Percentiles rank a stretch among this genome's conserved stretches.
phyloP scores from a whole-genome alignment of 257 asterid genomes.

The Nicotiana knightiana region DNA sequence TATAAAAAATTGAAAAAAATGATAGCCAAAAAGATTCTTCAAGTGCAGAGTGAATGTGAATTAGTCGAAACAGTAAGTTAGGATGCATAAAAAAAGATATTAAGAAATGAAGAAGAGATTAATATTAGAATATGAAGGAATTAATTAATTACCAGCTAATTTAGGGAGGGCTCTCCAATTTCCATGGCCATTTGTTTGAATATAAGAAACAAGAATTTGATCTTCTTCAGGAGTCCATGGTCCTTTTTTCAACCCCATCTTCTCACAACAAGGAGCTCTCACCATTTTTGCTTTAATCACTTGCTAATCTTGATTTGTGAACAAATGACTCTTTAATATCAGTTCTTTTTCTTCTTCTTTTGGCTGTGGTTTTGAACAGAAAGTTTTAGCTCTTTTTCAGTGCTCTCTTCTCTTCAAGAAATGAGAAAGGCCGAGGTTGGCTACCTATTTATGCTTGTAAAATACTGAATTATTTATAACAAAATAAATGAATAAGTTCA shows the following conservation, averaged over 20 bases:
- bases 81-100: too few relatives aligned
- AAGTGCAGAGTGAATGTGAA: too few relatives aligned
- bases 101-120: too few relatives aligned
- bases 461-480: background rate
- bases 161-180: constrained; percentile 89
- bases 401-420: background rate
- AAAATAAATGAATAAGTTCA: background rate
- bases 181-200: constrained; percentile 53
- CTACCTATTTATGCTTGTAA: constrained; percentile 41
- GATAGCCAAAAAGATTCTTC: too few relatives aligned
- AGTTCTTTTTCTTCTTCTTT: background rate
- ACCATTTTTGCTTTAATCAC: constrained; percentile 38
- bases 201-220: constrained; percentile 34
- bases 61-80: too few relatives aligned
- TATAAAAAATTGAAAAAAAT: too few relatives aligned
- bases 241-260: constrained; percentile 77
- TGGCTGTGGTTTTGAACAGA: background rate
- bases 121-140: background rate
- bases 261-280: constrained; percentile 88
- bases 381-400: background rate
- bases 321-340: background rate
- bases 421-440: background rate
- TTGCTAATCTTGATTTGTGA: background rate
- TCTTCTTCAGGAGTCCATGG: constrained; percentile 84
- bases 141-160: constrained; percentile 56